These are phyloP conservation scores for Dothiorella sarmentorum DNA, from an alignment of 2,329 filamentous ascomycete genomes.

Conservation along the genomic window DNA sequence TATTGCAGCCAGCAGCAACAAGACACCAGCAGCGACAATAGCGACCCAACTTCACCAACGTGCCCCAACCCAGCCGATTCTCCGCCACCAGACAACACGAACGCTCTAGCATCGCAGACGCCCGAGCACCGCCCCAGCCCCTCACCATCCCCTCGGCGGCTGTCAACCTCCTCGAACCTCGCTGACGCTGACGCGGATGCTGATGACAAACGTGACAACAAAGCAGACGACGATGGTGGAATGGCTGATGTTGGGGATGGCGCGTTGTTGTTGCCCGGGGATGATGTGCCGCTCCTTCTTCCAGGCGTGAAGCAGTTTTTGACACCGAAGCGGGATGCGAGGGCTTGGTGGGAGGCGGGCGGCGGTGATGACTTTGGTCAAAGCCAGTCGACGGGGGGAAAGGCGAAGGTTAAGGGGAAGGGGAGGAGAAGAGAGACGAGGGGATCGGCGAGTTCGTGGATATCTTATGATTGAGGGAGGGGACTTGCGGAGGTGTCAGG, in stretches of 20 bases:
- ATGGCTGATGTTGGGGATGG: not conserved
- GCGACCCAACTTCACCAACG: too few relatives aligned
- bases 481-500: too few relatives aligned
- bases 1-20: too few relatives aligned
- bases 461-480: not conserved
- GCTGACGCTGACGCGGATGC: not conserved
- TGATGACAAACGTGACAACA: too few relatives aligned
- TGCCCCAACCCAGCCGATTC: not conserved
- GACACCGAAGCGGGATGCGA: not conserved
- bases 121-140: not conserved
- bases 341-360: not conserved
- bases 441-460: not conserved
- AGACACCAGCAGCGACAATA: not conserved
- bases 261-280: not conserved
- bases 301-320: not conserved
- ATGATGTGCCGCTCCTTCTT: not conserved
- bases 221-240: not conserved
- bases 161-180: not conserved
- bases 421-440: not conserved
- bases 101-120: not conserved
- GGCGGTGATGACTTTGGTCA: not conserved
- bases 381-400: not conserved
- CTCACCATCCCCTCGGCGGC: not conserved
- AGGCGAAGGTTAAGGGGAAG: not conserved
- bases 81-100: not conserved